Percentiles rank a stretch among this genome's conserved stretches.
Evolutionary conservation across 2,329 filamentous ascomycete genomes (phyloP).

Genomic region (Lithohypha guttulata): DNA sequence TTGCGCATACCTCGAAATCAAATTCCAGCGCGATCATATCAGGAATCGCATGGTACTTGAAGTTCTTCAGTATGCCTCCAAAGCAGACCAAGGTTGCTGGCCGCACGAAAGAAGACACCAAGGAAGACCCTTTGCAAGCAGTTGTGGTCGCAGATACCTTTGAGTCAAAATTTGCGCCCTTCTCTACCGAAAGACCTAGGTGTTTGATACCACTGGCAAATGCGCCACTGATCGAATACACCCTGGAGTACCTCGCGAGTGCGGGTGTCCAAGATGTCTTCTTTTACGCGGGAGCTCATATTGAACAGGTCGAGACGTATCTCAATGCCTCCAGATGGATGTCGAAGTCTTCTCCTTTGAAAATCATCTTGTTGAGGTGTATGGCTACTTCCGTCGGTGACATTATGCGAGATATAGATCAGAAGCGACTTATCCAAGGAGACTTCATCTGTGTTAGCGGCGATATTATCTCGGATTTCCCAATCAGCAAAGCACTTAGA

Average conservation of each 20-base stretch:
- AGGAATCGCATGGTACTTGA: too few relatives aligned
- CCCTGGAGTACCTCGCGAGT: conserved; percentile 88
- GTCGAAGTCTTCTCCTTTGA: conserved; percentile 65
- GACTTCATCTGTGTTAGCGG: conserved; percentile 92
- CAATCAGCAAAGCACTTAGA: conserved; percentile 66
- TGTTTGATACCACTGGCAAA: conserved; percentile 91
- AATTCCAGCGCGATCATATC: too few relatives aligned
- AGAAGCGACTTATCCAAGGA: conserved; percentile 69
- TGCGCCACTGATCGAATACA: conserved; percentile 92
- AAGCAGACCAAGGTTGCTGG: conserved; percentile 25
- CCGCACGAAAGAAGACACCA: conserved; percentile 44
- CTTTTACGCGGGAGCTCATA: conserved; percentile 81
- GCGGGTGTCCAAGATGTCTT: conserved; percentile 91
- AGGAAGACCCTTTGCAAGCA: conserved; percentile 53
- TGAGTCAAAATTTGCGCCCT: conserved; percentile 80
- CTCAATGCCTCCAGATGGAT: conserved; percentile 70
- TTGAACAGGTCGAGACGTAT: conserved; percentile 77
- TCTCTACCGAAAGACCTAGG: conserved; percentile 81
- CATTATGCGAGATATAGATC: conserved; percentile 86
- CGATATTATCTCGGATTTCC: conserved; percentile 81
- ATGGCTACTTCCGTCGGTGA: conserved; percentile 82
- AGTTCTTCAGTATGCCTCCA: too few relatives aligned
- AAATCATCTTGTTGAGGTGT: conserved; percentile 75
- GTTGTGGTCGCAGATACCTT: conserved; percentile 89
- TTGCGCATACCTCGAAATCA: too few relatives aligned